phyloP scores from a whole-genome alignment of 2,329 filamentous ascomycete species.

The Colletotrichum nymphaeae region DNA sequence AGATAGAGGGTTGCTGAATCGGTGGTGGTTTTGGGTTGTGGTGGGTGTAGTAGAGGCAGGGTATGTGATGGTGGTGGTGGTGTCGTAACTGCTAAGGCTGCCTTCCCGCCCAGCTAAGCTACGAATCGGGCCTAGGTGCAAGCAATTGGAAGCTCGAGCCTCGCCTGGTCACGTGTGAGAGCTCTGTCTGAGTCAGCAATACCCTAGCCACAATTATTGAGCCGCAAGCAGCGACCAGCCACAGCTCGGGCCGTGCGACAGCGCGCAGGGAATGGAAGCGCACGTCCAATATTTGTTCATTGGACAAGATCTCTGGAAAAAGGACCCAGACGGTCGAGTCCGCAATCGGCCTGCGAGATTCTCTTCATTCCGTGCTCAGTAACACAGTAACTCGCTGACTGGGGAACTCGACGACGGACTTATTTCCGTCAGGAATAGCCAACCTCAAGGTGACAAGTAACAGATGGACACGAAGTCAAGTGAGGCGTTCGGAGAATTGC shows the following conservation, averaged over 20 bases:
- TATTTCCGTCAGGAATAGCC: slow-evolving; percentile 10
- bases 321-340: slow-evolving; percentile 8
- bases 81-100: slow-evolving; percentile 42
- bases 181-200: background rate
- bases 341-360: slow-evolving; percentile 18
- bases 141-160: slow-evolving; percentile 35
- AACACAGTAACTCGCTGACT: background rate
- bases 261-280: background rate
- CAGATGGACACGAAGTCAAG: slow-evolving; percentile 18
- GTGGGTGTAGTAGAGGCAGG: slow-evolving; percentile 8
- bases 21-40: slow-evolving; percentile 18
- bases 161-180: slow-evolving; percentile 29
- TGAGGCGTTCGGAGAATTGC: slow-evolving; percentile 27
- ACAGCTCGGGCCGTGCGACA: background rate
- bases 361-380: background rate
- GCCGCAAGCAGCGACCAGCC: background rate
- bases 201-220: background rate
- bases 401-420: slow-evolving; percentile 6
- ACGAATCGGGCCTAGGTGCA: slow-evolving; percentile 35
- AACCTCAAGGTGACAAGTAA: slow-evolving; percentile 4
- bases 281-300: background rate
- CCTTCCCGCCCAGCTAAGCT: slow-evolving; percentile 39
- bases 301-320: background rate
- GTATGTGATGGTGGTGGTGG: slow-evolving; percentile 22
- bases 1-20: slow-evolving; percentile 19